Percentiles rank a stretch among this genome's conserved stretches.
Conservation (phyloP, 495 filamentous ascomycete genomes). For the Neurospora intermedia region DNA sequence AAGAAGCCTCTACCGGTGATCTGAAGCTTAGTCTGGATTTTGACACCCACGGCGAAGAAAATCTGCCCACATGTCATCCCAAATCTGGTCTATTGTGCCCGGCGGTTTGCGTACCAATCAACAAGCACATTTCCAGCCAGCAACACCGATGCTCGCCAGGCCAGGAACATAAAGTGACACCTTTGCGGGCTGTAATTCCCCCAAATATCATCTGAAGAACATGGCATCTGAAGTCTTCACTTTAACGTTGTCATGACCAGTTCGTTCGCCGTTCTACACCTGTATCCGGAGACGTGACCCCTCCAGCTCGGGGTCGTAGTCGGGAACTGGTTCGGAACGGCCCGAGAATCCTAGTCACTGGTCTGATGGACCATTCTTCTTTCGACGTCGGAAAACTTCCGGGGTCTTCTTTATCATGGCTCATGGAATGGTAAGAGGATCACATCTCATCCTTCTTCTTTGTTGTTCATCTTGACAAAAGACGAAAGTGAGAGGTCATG, state of each 20-base stretch:
- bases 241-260: no score
- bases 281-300: background rate
- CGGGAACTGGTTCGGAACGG: background rate
- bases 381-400: background rate
- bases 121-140: background rate
- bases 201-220: no score
- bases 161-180: background rate
- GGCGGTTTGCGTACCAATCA: background rate
- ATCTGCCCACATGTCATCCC: no score
- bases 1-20: background rate
- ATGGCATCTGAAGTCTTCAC: no score
- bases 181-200: background rate
- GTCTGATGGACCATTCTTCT: background rate
- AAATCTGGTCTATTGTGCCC: no score
- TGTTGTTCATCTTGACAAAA: background rate
- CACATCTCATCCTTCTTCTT: background rate
- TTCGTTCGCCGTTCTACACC: no score
- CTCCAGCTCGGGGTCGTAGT: background rate
- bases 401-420: background rate
- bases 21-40: background rate
- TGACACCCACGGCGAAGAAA: no score
- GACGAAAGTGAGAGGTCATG: background rate
- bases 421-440: background rate
- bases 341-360: background rate
- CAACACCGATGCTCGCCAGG: background rate